A percentile compares a stretch with the other conserved stretches of the same genome.
These are phyloP conservation scores for Saturnispora hagleri DNA, from an alignment of 805 yeast species.

Conservation along the genomic window DNA sequence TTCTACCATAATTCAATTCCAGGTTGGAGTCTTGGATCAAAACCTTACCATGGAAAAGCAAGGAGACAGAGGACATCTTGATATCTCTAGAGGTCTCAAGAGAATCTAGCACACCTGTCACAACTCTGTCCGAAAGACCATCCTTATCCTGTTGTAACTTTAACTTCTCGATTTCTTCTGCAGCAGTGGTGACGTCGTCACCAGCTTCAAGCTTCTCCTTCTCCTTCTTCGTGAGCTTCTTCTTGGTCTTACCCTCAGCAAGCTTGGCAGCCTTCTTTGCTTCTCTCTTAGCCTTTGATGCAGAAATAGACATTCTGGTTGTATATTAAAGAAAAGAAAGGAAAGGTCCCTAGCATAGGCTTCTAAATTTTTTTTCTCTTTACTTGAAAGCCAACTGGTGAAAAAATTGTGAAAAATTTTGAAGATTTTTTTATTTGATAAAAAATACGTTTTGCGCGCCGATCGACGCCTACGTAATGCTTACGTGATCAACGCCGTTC, in stretches of 20 bases:
- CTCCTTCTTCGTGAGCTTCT: conserved; percentile 57
- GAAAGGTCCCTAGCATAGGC: not conserved
- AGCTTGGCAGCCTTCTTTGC: conserved; percentile 92
- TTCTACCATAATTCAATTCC: conserved; percentile 94
- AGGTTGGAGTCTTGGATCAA: conserved; percentile 83
- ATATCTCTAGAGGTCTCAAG: conserved; percentile 87
- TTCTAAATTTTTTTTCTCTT: not conserved
- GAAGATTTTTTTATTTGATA: conserved; percentile 2
- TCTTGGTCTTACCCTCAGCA: conserved; percentile 63
- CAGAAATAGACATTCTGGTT: conserved; percentile 47
- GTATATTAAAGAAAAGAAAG: not conserved
- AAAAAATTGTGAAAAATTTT: not conserved
- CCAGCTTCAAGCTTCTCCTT: conserved; percentile 34
- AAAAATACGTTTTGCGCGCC: not conserved
- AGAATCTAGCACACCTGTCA: conserved; percentile 93
- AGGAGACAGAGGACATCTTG: conserved; percentile 80
- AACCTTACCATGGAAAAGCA: conserved; percentile 96
- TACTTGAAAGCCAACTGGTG: not conserved
- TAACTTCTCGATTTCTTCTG: conserved; percentile 72
- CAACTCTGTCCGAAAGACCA: conserved; percentile 94
- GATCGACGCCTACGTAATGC: not conserved
- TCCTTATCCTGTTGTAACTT: conserved; percentile 90
- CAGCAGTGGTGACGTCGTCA: conserved; percentile 49
- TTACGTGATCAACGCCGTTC: not conserved
- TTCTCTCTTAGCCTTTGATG: conserved; percentile 97